These are phyloP conservation scores for Candida ovalis DNA, from an alignment of 805 yeast genomes.

Conservation along the genomic window DNA sequence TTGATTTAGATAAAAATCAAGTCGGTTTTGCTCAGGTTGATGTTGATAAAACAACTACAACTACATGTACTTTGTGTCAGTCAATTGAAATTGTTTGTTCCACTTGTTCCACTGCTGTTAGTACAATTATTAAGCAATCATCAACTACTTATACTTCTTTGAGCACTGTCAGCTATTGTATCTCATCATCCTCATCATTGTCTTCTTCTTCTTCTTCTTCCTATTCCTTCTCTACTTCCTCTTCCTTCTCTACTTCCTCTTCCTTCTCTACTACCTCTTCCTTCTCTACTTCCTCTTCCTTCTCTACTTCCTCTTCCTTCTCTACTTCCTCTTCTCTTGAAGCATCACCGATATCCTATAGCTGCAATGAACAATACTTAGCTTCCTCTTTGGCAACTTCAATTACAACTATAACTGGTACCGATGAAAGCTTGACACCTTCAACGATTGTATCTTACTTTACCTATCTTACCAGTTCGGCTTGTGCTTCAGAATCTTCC, in stretches of 20 bases:
- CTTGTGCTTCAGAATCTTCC: too few relatives aligned
- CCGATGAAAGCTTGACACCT: conserved; percentile 3
- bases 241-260: background rate
- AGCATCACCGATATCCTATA: conserved; percentile 1
- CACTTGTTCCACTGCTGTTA: conserved; percentile 11
- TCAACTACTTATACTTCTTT: conserved; percentile 2
- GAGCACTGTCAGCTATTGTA: conserved; percentile 1
- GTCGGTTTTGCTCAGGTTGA: conserved; percentile 54
- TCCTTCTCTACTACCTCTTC: background rate
- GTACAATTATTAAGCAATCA: conserved; percentile 10
- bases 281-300: background rate
- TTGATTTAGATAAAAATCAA: conserved; percentile 54
- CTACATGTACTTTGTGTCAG: conserved; percentile 15
- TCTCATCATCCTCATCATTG: conserved; percentile 2
- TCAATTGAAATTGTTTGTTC: conserved; percentile 12
- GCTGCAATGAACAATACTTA: background rate
- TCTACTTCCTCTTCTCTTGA: conserved; percentile 3
- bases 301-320: background rate
- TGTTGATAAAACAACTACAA: conserved; percentile 13
- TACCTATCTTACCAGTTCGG: background rate
- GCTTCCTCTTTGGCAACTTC: conserved; percentile 2
- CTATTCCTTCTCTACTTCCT: background rate
- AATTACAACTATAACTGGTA: conserved; percentile 2
- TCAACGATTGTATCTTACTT: conserved; percentile 4
- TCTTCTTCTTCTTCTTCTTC: conserved; percentile 2